Evolutionary conservation across 768 basidiomycete genomes (phyloP).

Genomic region (Tulasnella sp.): DNA sequence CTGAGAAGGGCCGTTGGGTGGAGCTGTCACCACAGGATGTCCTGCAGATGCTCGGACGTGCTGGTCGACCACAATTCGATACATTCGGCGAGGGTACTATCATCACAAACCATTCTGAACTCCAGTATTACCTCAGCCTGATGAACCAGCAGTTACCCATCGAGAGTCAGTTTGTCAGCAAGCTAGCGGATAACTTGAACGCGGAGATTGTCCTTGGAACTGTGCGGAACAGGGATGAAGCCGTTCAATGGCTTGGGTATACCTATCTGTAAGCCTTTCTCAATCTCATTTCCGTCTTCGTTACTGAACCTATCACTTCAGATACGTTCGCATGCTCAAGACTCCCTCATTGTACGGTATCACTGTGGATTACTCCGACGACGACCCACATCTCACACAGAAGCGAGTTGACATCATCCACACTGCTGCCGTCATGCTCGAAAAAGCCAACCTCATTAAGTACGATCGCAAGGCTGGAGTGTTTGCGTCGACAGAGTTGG

Average conservation of each 20-base stretch:
- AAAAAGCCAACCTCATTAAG: slow-evolving; percentile 89
- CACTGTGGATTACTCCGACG: slow-evolving; percentile 82
- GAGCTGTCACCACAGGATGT: slow-evolving; percentile 94
- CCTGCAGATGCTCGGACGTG: slow-evolving; percentile 95
- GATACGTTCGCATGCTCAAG: slow-evolving; percentile 91
- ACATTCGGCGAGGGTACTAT: slow-evolving; percentile 96
- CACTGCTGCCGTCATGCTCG: slow-evolving; percentile 83
- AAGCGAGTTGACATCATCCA: slow-evolving; percentile 92
- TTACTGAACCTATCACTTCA: slow-evolving; percentile 28
- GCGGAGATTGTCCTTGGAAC: slow-evolving; percentile 95
- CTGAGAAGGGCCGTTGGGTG: slow-evolving; percentile 96
- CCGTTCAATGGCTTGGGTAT: slow-evolving; percentile 94
- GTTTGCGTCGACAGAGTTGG: slow-evolving; percentile 89
- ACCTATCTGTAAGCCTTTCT: slow-evolving; percentile 64
- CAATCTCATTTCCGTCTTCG: background rate
- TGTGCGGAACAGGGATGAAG: slow-evolving; percentile 90
- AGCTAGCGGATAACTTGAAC: slow-evolving; percentile 90
- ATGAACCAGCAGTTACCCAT: slow-evolving; percentile 97
- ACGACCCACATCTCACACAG: slow-evolving; percentile 71
- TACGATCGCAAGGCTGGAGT: slow-evolving; percentile 82
- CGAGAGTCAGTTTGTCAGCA: slow-evolving; percentile 87
- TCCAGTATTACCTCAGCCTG: slow-evolving; percentile 92
- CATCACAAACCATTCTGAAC: slow-evolving; percentile 93
- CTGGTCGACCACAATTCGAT: slow-evolving; percentile 94
- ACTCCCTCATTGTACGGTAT: slow-evolving; percentile 82